phyloP scores from a whole-genome alignment of 2,329 filamentous ascomycete species.

The Albifimbria verrucaria region DNA sequence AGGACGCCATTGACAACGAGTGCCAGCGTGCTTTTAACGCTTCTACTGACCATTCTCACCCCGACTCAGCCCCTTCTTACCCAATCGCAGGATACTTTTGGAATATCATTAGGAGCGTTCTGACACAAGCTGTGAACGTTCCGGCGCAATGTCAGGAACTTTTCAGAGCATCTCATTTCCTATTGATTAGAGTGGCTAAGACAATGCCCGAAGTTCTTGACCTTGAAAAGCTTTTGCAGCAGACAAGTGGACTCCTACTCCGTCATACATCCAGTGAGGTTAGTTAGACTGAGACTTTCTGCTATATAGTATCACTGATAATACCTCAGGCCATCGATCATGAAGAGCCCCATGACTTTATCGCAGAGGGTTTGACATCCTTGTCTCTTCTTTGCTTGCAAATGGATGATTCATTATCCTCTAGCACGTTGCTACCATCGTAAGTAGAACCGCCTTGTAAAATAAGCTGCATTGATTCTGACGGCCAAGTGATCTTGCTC shows the following conservation, averaged over 20 bases:
- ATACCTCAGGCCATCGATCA: constrained; percentile 20
- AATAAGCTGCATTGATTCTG: constrained; percentile 6
- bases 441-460: constrained; percentile 10
- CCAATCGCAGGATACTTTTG: constrained; percentile 21
- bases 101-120: constrained; percentile 27
- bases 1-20: constrained; percentile 18
- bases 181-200: constrained; percentile 34
- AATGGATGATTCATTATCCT: constrained; percentile 19
- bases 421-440: constrained; percentile 20
- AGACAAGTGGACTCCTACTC: constrained; percentile 31
- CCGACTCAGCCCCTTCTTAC: too few species aligned
- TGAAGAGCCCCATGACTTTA: constrained; percentile 19
- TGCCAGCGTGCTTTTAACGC: constrained; percentile 9
- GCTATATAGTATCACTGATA: constrained; percentile 9
- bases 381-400: constrained; percentile 28
- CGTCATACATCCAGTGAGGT: constrained; percentile 39
- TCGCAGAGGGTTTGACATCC: constrained; percentile 25
- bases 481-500: constrained; percentile 20
- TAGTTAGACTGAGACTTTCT: constrained; percentile 2
- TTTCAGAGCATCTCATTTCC: constrained; percentile 36
- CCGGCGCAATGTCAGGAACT: constrained; percentile 41
- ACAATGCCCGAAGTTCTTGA: constrained; percentile 24
- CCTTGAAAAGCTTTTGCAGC: constrained; percentile 24
- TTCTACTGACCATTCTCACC: too few species aligned
- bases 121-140: constrained; percentile 26